phyloP scores from a whole-genome alignment of 2,329 filamentous ascomycete species.

The Colletotrichum sp. region DNA sequence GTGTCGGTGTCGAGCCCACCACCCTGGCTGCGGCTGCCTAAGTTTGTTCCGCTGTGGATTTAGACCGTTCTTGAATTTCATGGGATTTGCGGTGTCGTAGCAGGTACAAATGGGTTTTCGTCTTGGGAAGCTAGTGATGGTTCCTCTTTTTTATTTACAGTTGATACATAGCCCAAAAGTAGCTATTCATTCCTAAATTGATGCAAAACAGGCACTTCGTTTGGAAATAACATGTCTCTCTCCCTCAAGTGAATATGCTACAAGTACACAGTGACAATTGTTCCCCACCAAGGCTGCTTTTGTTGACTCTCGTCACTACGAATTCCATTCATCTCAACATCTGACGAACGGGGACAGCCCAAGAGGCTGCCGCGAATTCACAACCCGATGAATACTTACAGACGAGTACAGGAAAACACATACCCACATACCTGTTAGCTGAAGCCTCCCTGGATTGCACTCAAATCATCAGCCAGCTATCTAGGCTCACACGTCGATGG shows the following conservation, averaged over 20 bases:
- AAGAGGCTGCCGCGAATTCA: background rate
- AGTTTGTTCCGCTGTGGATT: background rate
- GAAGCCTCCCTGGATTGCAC: background rate
- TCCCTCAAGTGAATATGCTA: background rate
- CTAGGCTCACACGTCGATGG: background rate
- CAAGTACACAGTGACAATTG: background rate
- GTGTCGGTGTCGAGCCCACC: slow-evolving; percentile 83
- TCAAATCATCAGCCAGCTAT: background rate
- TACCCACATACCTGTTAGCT: too few species aligned
- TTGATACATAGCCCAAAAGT: background rate
- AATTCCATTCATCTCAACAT: background rate
- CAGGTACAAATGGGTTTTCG: background rate
- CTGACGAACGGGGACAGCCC: background rate
- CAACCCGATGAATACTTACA: background rate
- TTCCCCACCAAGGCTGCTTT: background rate
- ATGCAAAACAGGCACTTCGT: background rate
- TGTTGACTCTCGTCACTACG: background rate
- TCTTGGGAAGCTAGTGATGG: background rate
- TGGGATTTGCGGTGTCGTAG: background rate
- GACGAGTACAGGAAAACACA: background rate
- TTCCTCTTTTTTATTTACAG: slow-evolving; percentile 8
- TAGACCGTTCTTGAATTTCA: background rate
- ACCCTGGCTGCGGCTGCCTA: slow-evolving; percentile 59
- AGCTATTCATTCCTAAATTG: background rate
- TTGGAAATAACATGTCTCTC: background rate